Evolutionary conservation across 306 rosid genomes (phyloP).

Genomic region (Comarum palustre): DNA sequence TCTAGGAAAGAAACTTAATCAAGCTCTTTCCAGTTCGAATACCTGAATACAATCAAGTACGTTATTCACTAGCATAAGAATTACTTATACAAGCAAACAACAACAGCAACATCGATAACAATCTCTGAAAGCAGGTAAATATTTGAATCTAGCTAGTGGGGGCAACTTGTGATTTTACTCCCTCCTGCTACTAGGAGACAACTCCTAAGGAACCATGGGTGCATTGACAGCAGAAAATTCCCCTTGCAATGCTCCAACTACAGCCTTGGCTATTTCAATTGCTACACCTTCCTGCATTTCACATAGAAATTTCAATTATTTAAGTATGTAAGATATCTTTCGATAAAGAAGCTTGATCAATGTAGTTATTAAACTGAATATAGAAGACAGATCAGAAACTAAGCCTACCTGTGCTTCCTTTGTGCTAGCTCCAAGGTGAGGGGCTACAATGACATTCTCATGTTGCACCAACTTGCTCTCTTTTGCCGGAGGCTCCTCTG

Average conservation of each 20-base stretch:
- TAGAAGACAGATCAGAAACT: background rate
- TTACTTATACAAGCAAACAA: background rate
- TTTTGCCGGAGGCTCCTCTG: constrained; percentile 77
- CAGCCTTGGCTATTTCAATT: constrained; percentile 95
- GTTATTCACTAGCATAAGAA: constrained; percentile 11
- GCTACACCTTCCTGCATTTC: constrained; percentile 84
- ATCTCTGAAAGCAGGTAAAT: background rate
- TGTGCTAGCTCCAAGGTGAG: constrained; percentile 98
- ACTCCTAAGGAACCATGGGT: constrained; percentile 84
- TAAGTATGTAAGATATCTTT: background rate
- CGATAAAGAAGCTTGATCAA: background rate
- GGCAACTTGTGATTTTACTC: constrained; percentile 56
- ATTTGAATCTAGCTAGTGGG: background rate
- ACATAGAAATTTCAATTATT: background rate
- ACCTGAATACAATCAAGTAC: background rate
- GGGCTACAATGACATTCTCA: constrained; percentile 74
- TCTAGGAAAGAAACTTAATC: background rate
- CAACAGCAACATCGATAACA: background rate
- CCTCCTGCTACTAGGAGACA: constrained; percentile 78
- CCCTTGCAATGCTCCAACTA: constrained; percentile 80
- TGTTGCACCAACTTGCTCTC: constrained; percentile 75
- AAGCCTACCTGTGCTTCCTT: constrained; percentile 77
- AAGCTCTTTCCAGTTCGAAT: constrained; percentile 2
- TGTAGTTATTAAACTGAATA: no score
- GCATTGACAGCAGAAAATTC: constrained; percentile 92